Evolutionary conservation across 345 rosid genomes (phyloP).

Genomic region (Theobroma cacao): DNA sequence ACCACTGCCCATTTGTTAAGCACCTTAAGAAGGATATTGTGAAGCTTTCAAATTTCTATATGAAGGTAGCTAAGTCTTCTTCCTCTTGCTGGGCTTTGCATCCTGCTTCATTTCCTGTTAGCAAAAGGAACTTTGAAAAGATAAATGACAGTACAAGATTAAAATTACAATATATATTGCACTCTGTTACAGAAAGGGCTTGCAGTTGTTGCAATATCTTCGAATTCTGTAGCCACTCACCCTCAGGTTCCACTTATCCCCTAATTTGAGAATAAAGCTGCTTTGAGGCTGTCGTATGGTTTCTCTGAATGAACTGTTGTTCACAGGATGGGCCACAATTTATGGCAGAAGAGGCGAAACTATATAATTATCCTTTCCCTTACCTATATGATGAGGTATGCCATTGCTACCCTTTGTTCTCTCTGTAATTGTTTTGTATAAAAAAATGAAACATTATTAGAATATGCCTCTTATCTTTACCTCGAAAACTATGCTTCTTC

Average conservation of each 20-base stretch:
- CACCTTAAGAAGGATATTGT: constrained; percentile 80
- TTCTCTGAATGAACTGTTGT: constrained; percentile 25
- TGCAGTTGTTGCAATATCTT: constrained; percentile 87
- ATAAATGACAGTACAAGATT: neutral
- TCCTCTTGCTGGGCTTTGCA: neutral
- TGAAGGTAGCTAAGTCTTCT: constrained; percentile 47
- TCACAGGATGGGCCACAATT: constrained; percentile 89
- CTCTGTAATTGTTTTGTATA: neutral
- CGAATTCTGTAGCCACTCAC: constrained; percentile 73
- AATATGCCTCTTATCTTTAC: neutral
- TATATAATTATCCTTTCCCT: constrained; percentile 71
- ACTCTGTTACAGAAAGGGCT: constrained; percentile 72
- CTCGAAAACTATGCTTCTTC: neutral
- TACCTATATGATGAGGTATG: constrained; percentile 80
- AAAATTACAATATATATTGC: neutral
- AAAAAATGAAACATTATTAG: neutral
- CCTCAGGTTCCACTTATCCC: constrained; percentile 68
- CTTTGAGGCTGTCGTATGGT: constrained; percentile 22
- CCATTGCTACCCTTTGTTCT: neutral
- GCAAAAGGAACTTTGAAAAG: neutral
- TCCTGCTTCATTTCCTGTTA: constrained; percentile 11
- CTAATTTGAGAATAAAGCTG: constrained; percentile 33
- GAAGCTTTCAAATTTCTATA: constrained; percentile 74
- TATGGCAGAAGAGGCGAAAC: constrained; percentile 85
- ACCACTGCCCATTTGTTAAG: constrained; percentile 94